These are phyloP conservation scores for Polyplosphaeria fusca DNA, from an alignment of 495 filamentous ascomycete species.

Conservation along the genomic window DNA sequence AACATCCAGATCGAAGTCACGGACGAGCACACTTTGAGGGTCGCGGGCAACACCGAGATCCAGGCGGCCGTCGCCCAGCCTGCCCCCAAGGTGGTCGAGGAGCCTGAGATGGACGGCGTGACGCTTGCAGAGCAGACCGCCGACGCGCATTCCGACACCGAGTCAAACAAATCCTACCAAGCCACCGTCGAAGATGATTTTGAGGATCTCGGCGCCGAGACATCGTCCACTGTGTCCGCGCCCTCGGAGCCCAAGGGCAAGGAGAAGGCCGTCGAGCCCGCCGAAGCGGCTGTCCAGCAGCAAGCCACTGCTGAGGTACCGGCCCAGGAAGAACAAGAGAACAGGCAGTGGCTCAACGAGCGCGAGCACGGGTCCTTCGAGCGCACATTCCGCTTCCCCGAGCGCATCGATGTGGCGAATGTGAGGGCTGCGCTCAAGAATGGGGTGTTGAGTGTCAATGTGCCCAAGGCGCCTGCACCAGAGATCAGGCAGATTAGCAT, in stretches of 20 bases:
- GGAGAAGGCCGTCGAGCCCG: constrained; percentile 20
- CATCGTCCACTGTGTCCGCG: constrained; percentile 6
- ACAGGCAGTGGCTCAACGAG: constrained; percentile 75
- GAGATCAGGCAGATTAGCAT: constrained; percentile 15
- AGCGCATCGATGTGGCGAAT: constrained; percentile 67
- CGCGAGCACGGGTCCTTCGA: constrained; percentile 74
- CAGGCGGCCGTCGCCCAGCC: neutral
- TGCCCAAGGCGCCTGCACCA: constrained; percentile 62
- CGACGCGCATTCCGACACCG: constrained; percentile 6
- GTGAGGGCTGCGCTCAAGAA: constrained; percentile 73
- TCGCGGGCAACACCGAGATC: constrained; percentile 17
- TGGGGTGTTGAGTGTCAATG: constrained; percentile 64
- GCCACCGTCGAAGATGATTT: constrained; percentile 36
- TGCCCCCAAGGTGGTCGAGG: constrained; percentile 36
- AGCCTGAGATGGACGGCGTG: constrained; percentile 40
- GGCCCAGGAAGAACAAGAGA: constrained; percentile 41
- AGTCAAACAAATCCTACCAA: constrained; percentile 28
- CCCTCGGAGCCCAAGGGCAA: constrained; percentile 21
- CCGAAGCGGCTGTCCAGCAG: neutral
- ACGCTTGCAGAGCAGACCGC: constrained; percentile 7
- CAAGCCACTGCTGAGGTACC: constrained; percentile 9
- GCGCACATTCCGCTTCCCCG: constrained; percentile 73
- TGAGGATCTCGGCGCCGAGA: constrained; percentile 26
- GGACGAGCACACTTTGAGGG: constrained; percentile 29
- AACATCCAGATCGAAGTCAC: constrained; percentile 30